Evolutionary conservation across 129 eudicot species (phyloP).

Genomic region (Escallonia rubra): DNA sequence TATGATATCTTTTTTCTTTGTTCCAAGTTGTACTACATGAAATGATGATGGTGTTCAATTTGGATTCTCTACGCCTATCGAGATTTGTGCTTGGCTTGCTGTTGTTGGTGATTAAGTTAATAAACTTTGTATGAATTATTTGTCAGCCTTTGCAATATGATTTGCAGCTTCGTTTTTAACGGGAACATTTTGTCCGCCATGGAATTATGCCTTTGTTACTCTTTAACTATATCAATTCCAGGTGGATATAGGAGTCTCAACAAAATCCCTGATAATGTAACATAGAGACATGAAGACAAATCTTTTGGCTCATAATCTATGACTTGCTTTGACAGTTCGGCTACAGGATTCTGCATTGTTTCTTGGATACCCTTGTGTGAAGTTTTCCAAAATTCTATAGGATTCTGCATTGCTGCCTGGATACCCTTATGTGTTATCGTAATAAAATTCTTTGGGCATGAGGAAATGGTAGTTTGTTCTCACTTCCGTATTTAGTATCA

Average conservation of each 20-base stretch:
- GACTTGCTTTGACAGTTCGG: neutral
- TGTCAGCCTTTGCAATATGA: neutral
- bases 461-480: neutral
- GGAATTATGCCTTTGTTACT: neutral
- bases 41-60: neutral
- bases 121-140: neutral
- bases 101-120: neutral
- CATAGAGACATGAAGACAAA: neutral
- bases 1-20: too few species aligned
- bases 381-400: neutral
- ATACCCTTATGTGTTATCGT: neutral
- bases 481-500: slow-evolving; percentile 9
- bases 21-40: neutral
- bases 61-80: neutral
- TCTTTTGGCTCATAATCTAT: neutral
- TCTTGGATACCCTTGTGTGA: neutral
- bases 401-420: neutral
- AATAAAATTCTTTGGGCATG: neutral
- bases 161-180: slow-evolving; percentile 6
- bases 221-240: neutral
- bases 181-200: slow-evolving; percentile 3
- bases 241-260: neutral
- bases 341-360: neutral
- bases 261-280: neutral
- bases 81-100: neutral